Base-by-base conservation (phyloP, 1,284 basidiomycete genomes). In the Gomphus bonarii region DNA sequence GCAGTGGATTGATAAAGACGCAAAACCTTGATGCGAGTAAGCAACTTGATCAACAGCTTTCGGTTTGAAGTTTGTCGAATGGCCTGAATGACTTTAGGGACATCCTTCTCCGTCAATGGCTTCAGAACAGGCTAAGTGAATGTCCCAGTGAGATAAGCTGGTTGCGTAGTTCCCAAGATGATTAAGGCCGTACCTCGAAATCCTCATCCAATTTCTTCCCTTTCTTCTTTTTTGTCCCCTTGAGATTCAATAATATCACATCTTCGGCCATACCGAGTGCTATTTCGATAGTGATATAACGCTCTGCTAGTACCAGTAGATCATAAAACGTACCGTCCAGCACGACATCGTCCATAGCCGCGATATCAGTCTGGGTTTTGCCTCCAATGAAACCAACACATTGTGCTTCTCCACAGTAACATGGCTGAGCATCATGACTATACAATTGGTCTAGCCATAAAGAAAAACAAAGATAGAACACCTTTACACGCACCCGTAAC, bases 351-450 rank as follows among this genome's bases (percentile, higher is more conserved):
- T 97, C 93, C 85, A 99, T 95, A 16, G 86, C 88, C 9, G 77
- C 84, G 20, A 98, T 79, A 68, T 99, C 97, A 0, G 97, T 99
- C 72, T 99, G 97, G 0, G 95, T 99, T 75, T 98, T 99, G 30
- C 97, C 97, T 61, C 97, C 97, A 61, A 99, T 91, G 63, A 84
- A 91, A 3, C 97, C 97, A 7, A 97, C 87, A 66, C 97, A 99
- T 65, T 97, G 95, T 1, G 89, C 77, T 69, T 99, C 97, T 14
- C 95, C 95, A 65, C 97, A 99, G 68, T 90, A 95, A 69, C 97
- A 99, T 44, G 78, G 79, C 69, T 99, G 97, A 55, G 97, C 88
- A 61, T 97, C 92, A 70, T 99, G 93, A 1, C 93, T 95, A 60
- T 16, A 42, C 12, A 22, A 36, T 25, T 35, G 48, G 50, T 51